A percentile compares a stretch with the other conserved stretches of the same genome.
These are phyloP conservation scores for Pulicaria dysenterica DNA, from an alignment of 129 eudicot genomes.

Conservation along the genomic window DNA sequence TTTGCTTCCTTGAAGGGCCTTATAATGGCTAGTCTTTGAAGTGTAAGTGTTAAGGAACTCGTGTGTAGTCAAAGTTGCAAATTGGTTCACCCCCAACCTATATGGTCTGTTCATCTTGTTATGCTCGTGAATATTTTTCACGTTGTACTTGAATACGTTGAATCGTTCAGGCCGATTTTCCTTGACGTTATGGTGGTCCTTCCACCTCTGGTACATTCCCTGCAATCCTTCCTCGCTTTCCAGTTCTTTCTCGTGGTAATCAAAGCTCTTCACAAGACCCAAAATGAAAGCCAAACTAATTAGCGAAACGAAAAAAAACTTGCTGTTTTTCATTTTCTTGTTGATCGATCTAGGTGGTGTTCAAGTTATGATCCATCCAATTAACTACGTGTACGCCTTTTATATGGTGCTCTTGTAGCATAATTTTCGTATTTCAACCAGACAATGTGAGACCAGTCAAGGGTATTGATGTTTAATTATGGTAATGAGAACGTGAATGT, in stretches of 20 bases:
- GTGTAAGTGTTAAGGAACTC: slow-evolving; percentile 56
- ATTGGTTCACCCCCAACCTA: slow-evolving; percentile 65
- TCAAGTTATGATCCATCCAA: too few species aligned
- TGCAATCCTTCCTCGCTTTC: slow-evolving; percentile 59
- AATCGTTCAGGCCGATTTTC: slow-evolving; percentile 38
- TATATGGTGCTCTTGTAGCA: too few species aligned
- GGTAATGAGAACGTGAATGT: too few species aligned
- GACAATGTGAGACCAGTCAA: too few species aligned
- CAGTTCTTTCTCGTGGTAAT: slow-evolving; percentile 59
- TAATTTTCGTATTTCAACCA: too few species aligned
- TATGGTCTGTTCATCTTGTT: slow-evolving; percentile 76
- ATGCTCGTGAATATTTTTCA: slow-evolving; percentile 43
- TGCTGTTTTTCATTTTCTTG: slow-evolving; percentile 42
- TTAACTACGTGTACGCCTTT: too few species aligned
- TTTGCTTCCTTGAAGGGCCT: slow-evolving; percentile 37
- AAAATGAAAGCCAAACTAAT: slow-evolving; percentile 46
- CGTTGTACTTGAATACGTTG: slow-evolving; percentile 66
- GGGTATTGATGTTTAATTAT: too few species aligned
- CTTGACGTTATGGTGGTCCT: slow-evolving; percentile 59
- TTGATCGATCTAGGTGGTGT: too few species aligned
- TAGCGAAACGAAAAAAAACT: slow-evolving; percentile 20
- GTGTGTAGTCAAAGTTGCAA: slow-evolving; percentile 66
- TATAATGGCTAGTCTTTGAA: slow-evolving; percentile 38
- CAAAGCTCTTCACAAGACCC: slow-evolving; percentile 41
- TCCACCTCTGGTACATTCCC: slow-evolving; percentile 70